Base-by-base conservation (phyloP, 352 stramenopile species). In the Globisporangium polare region DNA sequence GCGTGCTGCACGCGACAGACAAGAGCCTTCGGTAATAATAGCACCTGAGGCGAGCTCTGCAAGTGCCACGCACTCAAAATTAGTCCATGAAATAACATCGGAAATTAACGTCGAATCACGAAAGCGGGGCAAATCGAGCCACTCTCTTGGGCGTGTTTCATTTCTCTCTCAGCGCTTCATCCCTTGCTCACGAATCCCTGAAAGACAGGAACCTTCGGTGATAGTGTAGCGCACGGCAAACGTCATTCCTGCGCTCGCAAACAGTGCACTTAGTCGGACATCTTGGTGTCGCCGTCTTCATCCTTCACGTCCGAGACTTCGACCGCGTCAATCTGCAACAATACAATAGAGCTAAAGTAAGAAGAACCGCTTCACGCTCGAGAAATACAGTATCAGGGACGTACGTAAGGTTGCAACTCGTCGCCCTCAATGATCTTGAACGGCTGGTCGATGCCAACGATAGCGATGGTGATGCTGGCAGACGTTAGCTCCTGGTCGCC, bases 401-500 rank as follows among this genome's bases (percentile, higher is more conserved):
- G 56, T 75, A 99, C 88, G 75, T 98, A 99, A 68, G 86, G 86
- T 75, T 98, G 92, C 58, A 99, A 71, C 20, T 94, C 91, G 53
- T 79, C 78, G 66, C 91, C 96, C 63, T 99, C 95, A 53, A 99
- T 95, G 60, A 99, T 83, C 65, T 78, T 92, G 71, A 98, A 98
- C 52, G 88, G 83, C 63, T 98, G 76, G 69, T 97, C 87, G 59
- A 95, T 87, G 45, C 95, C 96, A n/a, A 99, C 92, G 68, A 99
- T 77, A 1, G 88, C 90, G 67, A 99, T 86, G 53, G 86, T 90
- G 35, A 95, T 86, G 80, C 96, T 99, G 50, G 92, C 92, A 39
- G 80, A 80, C 43, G 92, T 98, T 52, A 99, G 80, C 62, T 99
- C 95, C 73, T 95, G 92, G 78, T 99, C 95, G 41, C 92, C 94